Evolutionary conservation across 805 yeast species (phyloP).

Genomic region (Saccharomyces mikatae): DNA sequence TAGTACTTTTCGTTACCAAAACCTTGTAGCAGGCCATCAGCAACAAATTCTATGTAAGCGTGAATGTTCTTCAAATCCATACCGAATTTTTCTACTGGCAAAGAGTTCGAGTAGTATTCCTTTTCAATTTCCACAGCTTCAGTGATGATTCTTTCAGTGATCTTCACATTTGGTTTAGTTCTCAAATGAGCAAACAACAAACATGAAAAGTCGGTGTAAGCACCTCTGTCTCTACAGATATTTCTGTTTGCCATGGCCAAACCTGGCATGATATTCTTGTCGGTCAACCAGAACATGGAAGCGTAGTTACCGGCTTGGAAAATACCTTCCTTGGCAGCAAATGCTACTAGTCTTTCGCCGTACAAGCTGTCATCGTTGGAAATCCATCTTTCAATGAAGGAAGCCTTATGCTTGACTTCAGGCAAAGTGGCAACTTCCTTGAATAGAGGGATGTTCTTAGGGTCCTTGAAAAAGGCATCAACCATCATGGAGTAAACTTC

Average conservation of each 20-base stretch:
- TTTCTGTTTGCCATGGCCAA: constrained; percentile 91
- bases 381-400: constrained; percentile 97
- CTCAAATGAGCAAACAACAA: constrained; percentile 84
- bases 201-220: constrained; percentile 96
- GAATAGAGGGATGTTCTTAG: constrained; percentile 78
- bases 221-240: constrained; percentile 95
- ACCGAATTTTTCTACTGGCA: constrained; percentile 84
- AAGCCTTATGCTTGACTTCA: constrained; percentile 88
- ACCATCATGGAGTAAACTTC: constrained; percentile 91
- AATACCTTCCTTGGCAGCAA: constrained; percentile 97
- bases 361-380: constrained; percentile 75
- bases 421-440: constrained; percentile 90
- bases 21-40: constrained; percentile 84
- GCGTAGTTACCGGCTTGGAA: constrained; percentile 97
- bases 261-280: constrained; percentile 97
- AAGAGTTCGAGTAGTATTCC: constrained; percentile 82
- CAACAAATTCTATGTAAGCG: constrained; percentile 93
- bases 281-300: constrained; percentile 93
- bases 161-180: constrained; percentile 70
- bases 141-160: constrained; percentile 75
- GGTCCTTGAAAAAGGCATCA: constrained; percentile 90
- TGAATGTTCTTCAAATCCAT: constrained; percentile 88
- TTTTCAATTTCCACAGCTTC: constrained; percentile 94
- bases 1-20: constrained; percentile 83
- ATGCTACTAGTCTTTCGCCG: constrained; percentile 92